Evolutionary conservation across 495 filamentous ascomycete genomes (phyloP), one percentile per base, ranked within the genome.

Genomic region (Penicillium longicatenatum): DNA sequence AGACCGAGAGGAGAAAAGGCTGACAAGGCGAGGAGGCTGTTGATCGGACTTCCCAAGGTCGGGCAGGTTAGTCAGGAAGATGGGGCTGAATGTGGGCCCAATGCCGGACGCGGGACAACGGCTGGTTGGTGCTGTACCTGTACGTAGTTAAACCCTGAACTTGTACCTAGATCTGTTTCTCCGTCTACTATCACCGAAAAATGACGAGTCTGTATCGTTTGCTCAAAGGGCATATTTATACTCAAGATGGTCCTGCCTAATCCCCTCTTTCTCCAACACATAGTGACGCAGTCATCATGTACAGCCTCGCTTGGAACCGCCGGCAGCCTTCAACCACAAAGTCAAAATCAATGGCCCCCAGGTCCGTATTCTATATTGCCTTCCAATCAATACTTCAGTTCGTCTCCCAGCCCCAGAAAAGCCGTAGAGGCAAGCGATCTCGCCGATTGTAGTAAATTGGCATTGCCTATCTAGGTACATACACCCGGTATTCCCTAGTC

Each of bases 81-180:
- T 59, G 62, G 66, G 63, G 61, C 63, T 62, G 65, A 14, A 46
- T 62, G 73, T 76, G 73, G 73, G 65, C 68, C 71, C 64, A 54
- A 58, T 63, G 58, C 64, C 65, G 62, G 65, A 64, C 57, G 55
- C 60, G 61, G 66, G 63, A 58, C 35, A 39, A 19, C 45, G 42
- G 66, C 63, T 68, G 31, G 52, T 26, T 21, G 45, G 47, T 11
- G 47, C 5, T 50, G 47, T 50, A n/a, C 20, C 14, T 35, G 47
- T 31, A 29, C 6, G n/a, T n/a, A n/a, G n/a, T n/a, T n/a, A 11
- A 8, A 48, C 46, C 14, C 20, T 48, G 46, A 16, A 50, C 31
- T 35, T 26, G 26, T 26, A 26, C 26, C 26, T 35, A 14, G 31
- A 35, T 35, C 31, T 33, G 8, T 33, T 33, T 10, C 8, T 33